phyloP scores from a whole-genome alignment of 192 early-diverging fungal species.

The Coemansia sp. region DNA sequence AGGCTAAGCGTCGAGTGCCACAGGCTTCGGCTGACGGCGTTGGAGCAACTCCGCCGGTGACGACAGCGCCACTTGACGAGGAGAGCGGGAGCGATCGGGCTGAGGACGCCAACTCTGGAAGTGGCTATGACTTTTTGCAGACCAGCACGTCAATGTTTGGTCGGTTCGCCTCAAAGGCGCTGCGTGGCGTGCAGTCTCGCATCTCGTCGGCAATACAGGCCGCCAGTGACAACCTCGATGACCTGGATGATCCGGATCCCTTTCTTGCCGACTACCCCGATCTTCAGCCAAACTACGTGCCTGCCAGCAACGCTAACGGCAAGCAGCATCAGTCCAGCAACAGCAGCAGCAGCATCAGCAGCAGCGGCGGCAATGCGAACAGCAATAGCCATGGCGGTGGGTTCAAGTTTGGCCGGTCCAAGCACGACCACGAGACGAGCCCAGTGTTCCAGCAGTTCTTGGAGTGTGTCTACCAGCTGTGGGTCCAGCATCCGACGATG shows the following conservation, averaged over 20 bases:
- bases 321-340: neutral
- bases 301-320: neutral
- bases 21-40: neutral
- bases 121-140: slow-evolving; percentile 32
- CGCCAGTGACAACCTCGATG: slow-evolving; percentile 42
- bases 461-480: slow-evolving; percentile 94
- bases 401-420: slow-evolving; percentile 36
- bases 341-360: neutral
- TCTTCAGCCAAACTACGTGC: slow-evolving; percentile 31
- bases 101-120: neutral
- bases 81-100: slow-evolving; percentile 4
- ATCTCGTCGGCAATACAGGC: slow-evolving; percentile 48
- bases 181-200: slow-evolving; percentile 46
- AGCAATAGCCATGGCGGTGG: slow-evolving; percentile 7
- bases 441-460: slow-evolving; percentile 98
- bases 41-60: neutral
- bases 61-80: neutral
- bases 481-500: slow-evolving; percentile 79
- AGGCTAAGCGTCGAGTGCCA: neutral
- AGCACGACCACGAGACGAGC: slow-evolving; percentile 76
- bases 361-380: neutral
- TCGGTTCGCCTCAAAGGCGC: slow-evolving; percentile 39
- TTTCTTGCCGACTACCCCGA: slow-evolving; percentile 32
- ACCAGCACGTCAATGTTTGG: slow-evolving; percentile 42
- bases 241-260: slow-evolving; percentile 32